These are phyloP conservation scores for Leishmania mexicana DNA, from an alignment of 208 protist species.

Conservation along the genomic window DNA sequence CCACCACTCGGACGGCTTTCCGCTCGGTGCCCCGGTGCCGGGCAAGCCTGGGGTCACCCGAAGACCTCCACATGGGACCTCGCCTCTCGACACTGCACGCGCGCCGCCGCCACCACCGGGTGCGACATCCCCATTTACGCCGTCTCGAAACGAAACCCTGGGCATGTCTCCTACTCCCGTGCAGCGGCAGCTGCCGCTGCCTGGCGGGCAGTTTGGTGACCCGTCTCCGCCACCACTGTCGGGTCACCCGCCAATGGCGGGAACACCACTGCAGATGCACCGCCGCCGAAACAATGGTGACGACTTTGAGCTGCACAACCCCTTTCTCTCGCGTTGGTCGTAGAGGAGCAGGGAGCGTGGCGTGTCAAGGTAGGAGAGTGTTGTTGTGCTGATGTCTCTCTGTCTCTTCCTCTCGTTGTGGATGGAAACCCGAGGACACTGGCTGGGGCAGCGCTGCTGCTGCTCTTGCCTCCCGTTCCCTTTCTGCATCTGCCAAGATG, in stretches of 20 bases:
- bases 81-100: constrained; percentile 6
- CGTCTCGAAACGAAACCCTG: not conserved
- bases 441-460: not conserved
- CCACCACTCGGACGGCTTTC: not conserved
- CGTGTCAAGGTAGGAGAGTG: not conserved
- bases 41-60: not conserved
- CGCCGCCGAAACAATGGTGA: constrained; percentile 25
- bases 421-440: not conserved
- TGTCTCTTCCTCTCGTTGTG: not conserved
- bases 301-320: constrained; percentile 67
- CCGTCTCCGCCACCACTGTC: not conserved
- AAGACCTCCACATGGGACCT: not conserved
- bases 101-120: not conserved
- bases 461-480: not conserved
- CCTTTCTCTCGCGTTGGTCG: constrained; percentile 74
- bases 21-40: not conserved
- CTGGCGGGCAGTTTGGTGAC: not conserved
- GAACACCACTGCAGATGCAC: constrained; percentile 1
- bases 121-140: not conserved
- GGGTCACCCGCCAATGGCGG: not conserved
- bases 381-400: not conserved
- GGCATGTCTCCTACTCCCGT: not conserved
- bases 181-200: not conserved
- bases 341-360: constrained; percentile 1
- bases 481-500: not conserved